Evolutionary conservation across 441 rosid genomes (phyloP), one percentile per base, ranked within the genome.

Genomic region (Eutrema salsugineum): DNA sequence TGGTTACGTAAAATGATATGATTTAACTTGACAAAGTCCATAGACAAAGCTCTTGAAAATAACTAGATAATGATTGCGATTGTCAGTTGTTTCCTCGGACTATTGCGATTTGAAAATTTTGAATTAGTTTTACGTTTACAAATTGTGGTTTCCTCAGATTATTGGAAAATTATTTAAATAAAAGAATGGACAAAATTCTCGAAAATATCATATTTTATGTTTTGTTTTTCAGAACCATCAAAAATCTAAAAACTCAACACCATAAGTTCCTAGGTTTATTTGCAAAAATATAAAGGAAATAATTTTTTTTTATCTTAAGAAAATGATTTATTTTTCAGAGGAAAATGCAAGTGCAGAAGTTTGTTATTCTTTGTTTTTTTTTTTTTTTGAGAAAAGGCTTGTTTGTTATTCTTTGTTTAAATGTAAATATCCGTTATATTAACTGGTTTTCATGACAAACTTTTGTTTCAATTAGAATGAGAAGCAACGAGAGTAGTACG

Each of bases 401-500:
- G 32, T 42, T 9, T 12, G 44, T 33, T 19, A 5, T 46, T 33
- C 10, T 68, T 57, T 30, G 15, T 11, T 58, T 17, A 54, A 30
- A 8, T 14, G 32, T 16, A 56, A 35, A 30, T 40, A 19, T 63
- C 8, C 9, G 36, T 30, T 40, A 30, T 40, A 3, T 24, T 8
- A n/a, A n/a, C n/a, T 43, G 19, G n/a, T 32, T 49, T 51, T 47
- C 27, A 24, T 64, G 30, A 66, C 30, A 1, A 40, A n/a, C 24
- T 38, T 24, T 38, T 63, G 6, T 14, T 5, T 27, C 14, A 8
- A 12, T 14, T 35, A 76, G 76, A 19, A 30, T 65, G 61, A 57
- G 27, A 70, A 64, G 71, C 62, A 63, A 42, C 30, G 76, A 28
- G 62, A 76, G 6, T 8, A 39, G 56, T 49, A 30, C 49, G 40